These are phyloP conservation scores for Thielaviopsis musarum DNA, from an alignment of 2,329 filamentous ascomycete genomes.

Conservation along the genomic window DNA sequence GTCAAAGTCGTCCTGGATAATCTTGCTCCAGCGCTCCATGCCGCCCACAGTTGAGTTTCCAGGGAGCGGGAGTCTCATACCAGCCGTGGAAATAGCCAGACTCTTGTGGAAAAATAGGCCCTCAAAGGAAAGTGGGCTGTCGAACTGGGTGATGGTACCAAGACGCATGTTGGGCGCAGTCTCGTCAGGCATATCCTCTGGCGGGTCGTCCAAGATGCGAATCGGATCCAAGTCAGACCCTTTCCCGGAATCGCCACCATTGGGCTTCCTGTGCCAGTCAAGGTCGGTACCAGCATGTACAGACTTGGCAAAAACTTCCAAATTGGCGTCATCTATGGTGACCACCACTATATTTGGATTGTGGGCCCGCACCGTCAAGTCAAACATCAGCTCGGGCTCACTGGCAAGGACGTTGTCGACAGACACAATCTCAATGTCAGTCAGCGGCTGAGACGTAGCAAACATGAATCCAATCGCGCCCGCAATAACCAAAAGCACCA, in stretches of 20 bases:
- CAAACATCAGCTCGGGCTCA: slow-evolving; percentile 88
- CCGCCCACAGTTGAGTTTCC: slow-evolving; percentile 83
- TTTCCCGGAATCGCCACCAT: slow-evolving; percentile 11
- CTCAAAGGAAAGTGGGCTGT: slow-evolving; percentile 77
- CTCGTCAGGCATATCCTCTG: slow-evolving; percentile 44
- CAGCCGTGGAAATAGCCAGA: slow-evolving; percentile 57
- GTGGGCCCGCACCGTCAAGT: slow-evolving; percentile 70
- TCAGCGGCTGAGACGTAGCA: slow-evolving; percentile 75
- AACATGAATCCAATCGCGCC: slow-evolving; percentile 79
- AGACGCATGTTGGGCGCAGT: slow-evolving; percentile 71
- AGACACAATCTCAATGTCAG: slow-evolving; percentile 58
- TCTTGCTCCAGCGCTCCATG: slow-evolving; percentile 73
- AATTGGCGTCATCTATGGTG: slow-evolving; percentile 67
- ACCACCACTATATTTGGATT: slow-evolving; percentile 91
- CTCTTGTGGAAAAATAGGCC: slow-evolving; percentile 71
- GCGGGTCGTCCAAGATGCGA: slow-evolving; percentile 21
- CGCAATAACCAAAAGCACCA: slow-evolving; percentile 68
- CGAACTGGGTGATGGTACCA: slow-evolving; percentile 74
- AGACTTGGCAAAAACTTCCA: slow-evolving; percentile 90
- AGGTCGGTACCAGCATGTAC: slow-evolving; percentile 61
- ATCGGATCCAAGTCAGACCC: slow-evolving; percentile 5
- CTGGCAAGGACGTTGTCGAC: slow-evolving; percentile 85
- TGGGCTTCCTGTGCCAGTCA: slow-evolving; percentile 36
- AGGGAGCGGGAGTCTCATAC: slow-evolving; percentile 65
- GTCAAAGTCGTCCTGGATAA: slow-evolving; percentile 83